phyloP scores from a whole-genome alignment of 805 yeast genomes.

The Kuraishia hungarica region DNA sequence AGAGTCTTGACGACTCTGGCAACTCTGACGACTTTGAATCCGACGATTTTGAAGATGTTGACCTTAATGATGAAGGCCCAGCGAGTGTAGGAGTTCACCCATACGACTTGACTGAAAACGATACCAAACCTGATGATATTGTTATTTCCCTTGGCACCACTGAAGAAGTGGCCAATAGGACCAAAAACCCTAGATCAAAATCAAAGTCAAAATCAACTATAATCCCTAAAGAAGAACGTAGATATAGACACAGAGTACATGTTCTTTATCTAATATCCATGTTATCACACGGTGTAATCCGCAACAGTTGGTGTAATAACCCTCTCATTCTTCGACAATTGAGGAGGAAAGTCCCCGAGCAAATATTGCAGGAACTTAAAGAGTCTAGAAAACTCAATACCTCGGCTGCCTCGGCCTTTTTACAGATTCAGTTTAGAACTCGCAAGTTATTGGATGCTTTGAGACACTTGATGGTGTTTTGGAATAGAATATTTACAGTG shows the following conservation, averaged over 20 bases:
- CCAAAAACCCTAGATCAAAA: constrained; percentile 10
- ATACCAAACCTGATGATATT: constrained; percentile 3
- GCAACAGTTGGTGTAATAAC: constrained; percentile 72
- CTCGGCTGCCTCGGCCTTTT: constrained; percentile 4
- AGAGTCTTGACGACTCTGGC: constrained; percentile 31
- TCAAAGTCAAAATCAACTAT: constrained; percentile 24
- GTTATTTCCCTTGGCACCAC: constrained; percentile 9
- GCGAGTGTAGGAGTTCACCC: too few relatives aligned
- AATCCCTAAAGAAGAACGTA: constrained; percentile 48
- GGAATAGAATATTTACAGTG: constrained; percentile 48
- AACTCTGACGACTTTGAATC: constrained; percentile 28
- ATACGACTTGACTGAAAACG: neutral
- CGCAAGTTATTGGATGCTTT: constrained; percentile 71
- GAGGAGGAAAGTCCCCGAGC: constrained; percentile 36
- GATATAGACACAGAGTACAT: constrained; percentile 46
- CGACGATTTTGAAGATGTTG: constrained; percentile 24
- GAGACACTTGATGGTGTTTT: constrained; percentile 54
- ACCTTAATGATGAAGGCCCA: constrained; percentile 9
- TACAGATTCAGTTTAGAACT: constrained; percentile 34
- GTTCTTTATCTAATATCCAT: constrained; percentile 47
- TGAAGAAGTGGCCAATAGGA: constrained; percentile 11
- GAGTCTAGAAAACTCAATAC: constrained; percentile 13
- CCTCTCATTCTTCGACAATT: constrained; percentile 29
- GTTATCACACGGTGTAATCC: constrained; percentile 55
- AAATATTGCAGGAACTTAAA: constrained; percentile 35